Base-by-base conservation (phyloP, 495 filamentous ascomycete genomes). In the Hypoxylon trugodes region DNA sequence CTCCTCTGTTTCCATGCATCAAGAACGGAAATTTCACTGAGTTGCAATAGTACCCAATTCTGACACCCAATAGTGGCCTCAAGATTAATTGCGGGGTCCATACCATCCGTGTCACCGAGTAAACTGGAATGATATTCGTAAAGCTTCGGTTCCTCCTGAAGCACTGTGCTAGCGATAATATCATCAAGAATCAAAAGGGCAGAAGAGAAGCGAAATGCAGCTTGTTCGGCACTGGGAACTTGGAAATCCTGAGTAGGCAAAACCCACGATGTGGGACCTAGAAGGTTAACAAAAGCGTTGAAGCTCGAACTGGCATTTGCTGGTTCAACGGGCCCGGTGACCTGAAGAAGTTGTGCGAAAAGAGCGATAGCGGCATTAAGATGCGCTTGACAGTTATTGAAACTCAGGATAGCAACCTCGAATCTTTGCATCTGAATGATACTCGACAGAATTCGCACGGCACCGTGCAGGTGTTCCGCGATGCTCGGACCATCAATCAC, bases 401-500 rank as follows among this genome's bases (percentile, higher is more conserved):
- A 73, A 51, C 73, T 80, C 18, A 64, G 62, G 15, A 81, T 63
- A 15, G 75, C 60, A 38, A 81, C 77, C 41, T 84, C 82, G 53
- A 81, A 81, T 9, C 78, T 77, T 52, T 83, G 74, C 32, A 86
- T 48, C 57, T 85, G 82, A 43, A 84, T 74, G 66, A 86, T 81
- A 74, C 78, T 79, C 38, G 75, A 71, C 77, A 85, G 73, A 38
- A 84, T 79, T 12, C 77, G 50, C 6, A 50, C 60, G 21, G 62
- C 66, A 15, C 72, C 67, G 15, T 73, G 60, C 6, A 61, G 7
- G 28, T 62, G 63, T 13, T 28, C 59, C 8, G 75, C 15, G 63
- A 73, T 69, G 12, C 69, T 65, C 7, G 60, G 59, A 41, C 65
- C 58, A 46, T 56, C 59, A 16, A 77, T 67, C 18, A 71, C 62